Evolutionary conservation across 169 alveolate species (phyloP).

Genomic region (Plasmodium berghei): DNA sequence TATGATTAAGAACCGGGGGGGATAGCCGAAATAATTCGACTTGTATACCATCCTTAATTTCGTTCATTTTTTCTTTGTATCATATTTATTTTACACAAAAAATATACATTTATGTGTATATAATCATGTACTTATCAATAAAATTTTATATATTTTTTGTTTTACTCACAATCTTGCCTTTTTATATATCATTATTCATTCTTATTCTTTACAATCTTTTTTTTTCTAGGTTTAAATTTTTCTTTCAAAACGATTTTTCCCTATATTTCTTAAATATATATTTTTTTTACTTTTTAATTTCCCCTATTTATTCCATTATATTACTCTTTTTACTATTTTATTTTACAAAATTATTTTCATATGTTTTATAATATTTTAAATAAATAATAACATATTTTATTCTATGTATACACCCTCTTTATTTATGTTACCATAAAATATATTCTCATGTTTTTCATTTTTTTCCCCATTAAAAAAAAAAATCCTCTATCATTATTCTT

Average conservation of each 20-base stretch:
- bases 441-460: too few relatives aligned
- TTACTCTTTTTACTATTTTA: too few relatives aligned
- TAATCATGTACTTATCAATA: conserved; percentile 6
- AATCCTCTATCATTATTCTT: too few relatives aligned
- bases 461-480: too few relatives aligned
- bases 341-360: too few relatives aligned
- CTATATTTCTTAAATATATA: too few relatives aligned
- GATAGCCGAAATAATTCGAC: conserved; percentile 53
- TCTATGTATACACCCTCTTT: too few relatives aligned
- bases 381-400: too few relatives aligned
- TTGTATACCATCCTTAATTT: conserved; percentile 58
- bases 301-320: background rate
- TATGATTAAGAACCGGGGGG: conserved; percentile 32
- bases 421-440: too few relatives aligned
- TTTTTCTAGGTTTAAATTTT: background rate
- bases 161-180: background rate
- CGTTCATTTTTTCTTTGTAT: conserved; percentile 35
- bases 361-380: too few relatives aligned
- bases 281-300: background rate
- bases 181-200: background rate
- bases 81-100: background rate
- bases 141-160: background rate
- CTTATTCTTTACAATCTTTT: background rate
- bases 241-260: too few relatives aligned
- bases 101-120: background rate